These are phyloP conservation scores for Exsudoporus frostii DNA, from an alignment of 768 basidiomycete species.

Conservation along the genomic window DNA sequence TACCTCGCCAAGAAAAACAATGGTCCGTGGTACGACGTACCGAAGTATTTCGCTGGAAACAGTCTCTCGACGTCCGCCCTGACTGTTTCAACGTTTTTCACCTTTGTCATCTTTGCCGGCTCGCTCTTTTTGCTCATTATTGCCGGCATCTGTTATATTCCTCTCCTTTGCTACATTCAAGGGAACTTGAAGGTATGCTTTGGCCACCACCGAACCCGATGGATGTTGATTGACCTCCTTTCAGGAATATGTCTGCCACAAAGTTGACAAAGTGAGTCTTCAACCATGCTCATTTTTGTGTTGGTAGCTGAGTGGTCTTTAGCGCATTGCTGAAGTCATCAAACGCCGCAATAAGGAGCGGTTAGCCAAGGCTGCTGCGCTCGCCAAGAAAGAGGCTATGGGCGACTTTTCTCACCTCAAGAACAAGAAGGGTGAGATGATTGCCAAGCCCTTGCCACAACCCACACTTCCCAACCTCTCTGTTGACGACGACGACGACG, in stretches of 20 bases:
- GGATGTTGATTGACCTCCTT: neutral
- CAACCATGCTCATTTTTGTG: neutral
- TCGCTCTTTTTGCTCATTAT: slow-evolving; percentile 77
- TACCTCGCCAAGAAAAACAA: slow-evolving; percentile 55
- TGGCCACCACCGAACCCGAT: neutral
- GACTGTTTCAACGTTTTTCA: slow-evolving; percentile 87
- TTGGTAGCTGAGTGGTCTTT: slow-evolving; percentile 13
- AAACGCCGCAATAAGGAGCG: slow-evolving; percentile 89
- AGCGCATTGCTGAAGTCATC: slow-evolving; percentile 93
- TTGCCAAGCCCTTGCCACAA: slow-evolving; percentile 80
- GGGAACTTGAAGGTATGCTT: slow-evolving; percentile 86
- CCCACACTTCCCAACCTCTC: slow-evolving; percentile 92
- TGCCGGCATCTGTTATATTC: slow-evolving; percentile 87
- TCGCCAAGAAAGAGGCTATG: slow-evolving; percentile 87
- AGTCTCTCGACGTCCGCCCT: slow-evolving; percentile 76
- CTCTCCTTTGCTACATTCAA: slow-evolving; percentile 92
- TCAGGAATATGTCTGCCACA: slow-evolving; percentile 97
- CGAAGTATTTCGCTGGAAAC: slow-evolving; percentile 79
- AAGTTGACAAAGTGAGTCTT: slow-evolving; percentile 84
- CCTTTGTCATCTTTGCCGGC: slow-evolving; percentile 81
- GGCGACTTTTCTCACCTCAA: slow-evolving; percentile 90
- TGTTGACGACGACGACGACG: slow-evolving; percentile 69
- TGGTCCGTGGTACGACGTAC: slow-evolving; percentile 62
- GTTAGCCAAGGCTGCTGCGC: slow-evolving; percentile 70
- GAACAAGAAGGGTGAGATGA: slow-evolving; percentile 86